Percentiles rank a stretch among this genome's conserved stretches.
These are phyloP conservation scores for Trypanosoma theileri DNA, from an alignment of 208 protist genomes.

Conservation along the genomic window DNA sequence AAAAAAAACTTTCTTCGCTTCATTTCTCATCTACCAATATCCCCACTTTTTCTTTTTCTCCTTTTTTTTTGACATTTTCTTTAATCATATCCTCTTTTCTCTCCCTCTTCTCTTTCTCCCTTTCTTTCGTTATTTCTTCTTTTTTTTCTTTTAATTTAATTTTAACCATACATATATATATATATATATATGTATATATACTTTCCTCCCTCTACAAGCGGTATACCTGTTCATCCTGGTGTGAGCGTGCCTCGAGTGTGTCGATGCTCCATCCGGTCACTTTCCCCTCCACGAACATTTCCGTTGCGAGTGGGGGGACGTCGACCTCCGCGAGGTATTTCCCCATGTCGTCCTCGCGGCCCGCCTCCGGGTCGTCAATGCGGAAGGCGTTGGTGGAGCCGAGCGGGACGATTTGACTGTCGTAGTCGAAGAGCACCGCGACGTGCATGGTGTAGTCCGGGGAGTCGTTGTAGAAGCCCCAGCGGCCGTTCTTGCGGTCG, in stretches of 20 bases:
- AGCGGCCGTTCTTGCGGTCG: constrained; percentile 47
- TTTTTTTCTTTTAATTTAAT: too few relatives aligned
- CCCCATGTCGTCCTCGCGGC: constrained; percentile 72
- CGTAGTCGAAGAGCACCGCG: constrained; percentile 82
- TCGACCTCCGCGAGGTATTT: constrained; percentile 83
- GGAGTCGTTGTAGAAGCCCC: constrained; percentile 87
- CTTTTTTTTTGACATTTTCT: background rate
- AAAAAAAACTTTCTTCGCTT: too few relatives aligned
- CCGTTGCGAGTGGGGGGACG: constrained; percentile 58
- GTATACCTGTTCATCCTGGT: constrained; percentile 53
- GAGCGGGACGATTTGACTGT: constrained; percentile 73
- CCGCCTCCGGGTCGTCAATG: constrained; percentile 73
- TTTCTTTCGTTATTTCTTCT: background rate
- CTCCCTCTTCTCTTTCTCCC: background rate
- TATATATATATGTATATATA: too few relatives aligned
- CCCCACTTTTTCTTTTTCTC: background rate
- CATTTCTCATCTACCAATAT: too few relatives aligned
- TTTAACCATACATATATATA: background rate
- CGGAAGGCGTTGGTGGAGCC: constrained; percentile 68
- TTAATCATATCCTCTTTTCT: background rate
- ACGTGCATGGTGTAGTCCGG: constrained; percentile 69
- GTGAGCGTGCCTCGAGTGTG: constrained; percentile 72
- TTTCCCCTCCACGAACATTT: constrained; percentile 71
- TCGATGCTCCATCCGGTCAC: constrained; percentile 79
- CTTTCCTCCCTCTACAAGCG: constrained; percentile 42